Conservation (phyloP, 148 eudicot genomes). For the Suaeda aralocaspica region DNA sequence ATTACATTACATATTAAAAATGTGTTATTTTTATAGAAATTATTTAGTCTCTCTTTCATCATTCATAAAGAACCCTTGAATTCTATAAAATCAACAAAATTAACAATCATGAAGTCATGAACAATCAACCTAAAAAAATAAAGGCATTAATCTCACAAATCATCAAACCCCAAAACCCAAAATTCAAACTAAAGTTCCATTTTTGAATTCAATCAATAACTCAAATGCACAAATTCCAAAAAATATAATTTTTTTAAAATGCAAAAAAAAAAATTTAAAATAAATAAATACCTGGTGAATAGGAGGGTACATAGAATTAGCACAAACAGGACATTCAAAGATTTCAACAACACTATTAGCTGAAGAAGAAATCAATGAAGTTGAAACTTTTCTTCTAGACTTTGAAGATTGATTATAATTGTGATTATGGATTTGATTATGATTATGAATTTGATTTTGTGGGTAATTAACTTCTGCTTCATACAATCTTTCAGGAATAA, state of each 20-base stretch:
- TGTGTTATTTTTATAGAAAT: no score
- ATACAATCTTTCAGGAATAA: constrained; percentile 30
- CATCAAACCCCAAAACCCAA: constrained; percentile 7
- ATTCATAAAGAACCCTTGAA: neutral
- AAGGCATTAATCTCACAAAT: neutral
- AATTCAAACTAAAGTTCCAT: neutral
- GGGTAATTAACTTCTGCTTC: constrained; percentile 33
- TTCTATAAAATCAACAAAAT: constrained; percentile 3
- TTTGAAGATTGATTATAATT: constrained; percentile 25
- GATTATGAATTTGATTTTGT: constrained; percentile 24
- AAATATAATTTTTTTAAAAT: neutral
- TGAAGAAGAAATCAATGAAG: constrained; percentile 28
- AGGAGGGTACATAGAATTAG: constrained; percentile 48
- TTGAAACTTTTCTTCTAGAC: constrained; percentile 20
- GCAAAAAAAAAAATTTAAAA: neutral
- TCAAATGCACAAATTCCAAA: neutral
- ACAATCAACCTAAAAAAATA: neutral
- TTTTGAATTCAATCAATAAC: neutral
- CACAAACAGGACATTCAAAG: constrained; percentile 52
- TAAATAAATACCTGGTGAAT: constrained; percentile 26
- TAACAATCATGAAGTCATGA: no score
- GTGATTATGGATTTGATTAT: constrained; percentile 10
- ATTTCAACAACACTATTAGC: constrained; percentile 36
- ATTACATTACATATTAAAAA: constrained; percentile 11
- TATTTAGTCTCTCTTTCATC: neutral